Conservation (phyloP, 2,329 filamentous ascomycete species). For the Fusarium sp. region DNA sequence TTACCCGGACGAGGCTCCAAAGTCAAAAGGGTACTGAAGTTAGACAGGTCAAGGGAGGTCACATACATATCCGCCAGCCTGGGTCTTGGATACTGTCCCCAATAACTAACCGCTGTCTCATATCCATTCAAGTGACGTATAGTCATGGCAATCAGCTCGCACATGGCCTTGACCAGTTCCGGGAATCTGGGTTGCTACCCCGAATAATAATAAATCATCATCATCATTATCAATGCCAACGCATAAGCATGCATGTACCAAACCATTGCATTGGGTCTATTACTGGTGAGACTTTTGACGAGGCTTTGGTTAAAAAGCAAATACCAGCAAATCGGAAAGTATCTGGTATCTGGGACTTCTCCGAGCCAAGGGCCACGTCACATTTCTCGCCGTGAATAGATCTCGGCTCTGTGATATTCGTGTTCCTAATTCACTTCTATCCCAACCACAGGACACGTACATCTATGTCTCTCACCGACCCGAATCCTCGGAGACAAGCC, state of each 20-base stretch:
- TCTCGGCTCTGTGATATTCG: constrained; percentile 1
- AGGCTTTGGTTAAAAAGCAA: neutral
- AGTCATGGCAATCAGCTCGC: neutral
- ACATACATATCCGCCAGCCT: constrained; percentile 20
- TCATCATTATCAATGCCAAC: neutral
- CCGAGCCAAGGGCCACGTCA: constrained; percentile 20
- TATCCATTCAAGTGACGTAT: neutral
- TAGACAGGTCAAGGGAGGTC: neutral
- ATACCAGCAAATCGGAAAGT: constrained; percentile 4
- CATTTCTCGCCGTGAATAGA: constrained; percentile 4
- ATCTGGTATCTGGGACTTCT: neutral
- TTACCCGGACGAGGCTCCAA: neutral
- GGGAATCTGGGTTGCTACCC: constrained; percentile 19
- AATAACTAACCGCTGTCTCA: neutral
- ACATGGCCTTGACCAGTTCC: constrained; percentile 13
- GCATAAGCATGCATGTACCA: neutral
- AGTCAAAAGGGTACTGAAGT: neutral
- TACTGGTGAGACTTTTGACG: neutral
- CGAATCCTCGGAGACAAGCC: neutral
- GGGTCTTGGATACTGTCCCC: constrained; percentile 8
- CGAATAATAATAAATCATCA: neutral
- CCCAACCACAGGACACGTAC: neutral
- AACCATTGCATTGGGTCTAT: neutral
- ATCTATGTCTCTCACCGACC: neutral
- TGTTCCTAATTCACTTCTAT: neutral